phyloP scores from a whole-genome alignment of 164 flowering plant species.

The Umbellularia californica region DNA sequence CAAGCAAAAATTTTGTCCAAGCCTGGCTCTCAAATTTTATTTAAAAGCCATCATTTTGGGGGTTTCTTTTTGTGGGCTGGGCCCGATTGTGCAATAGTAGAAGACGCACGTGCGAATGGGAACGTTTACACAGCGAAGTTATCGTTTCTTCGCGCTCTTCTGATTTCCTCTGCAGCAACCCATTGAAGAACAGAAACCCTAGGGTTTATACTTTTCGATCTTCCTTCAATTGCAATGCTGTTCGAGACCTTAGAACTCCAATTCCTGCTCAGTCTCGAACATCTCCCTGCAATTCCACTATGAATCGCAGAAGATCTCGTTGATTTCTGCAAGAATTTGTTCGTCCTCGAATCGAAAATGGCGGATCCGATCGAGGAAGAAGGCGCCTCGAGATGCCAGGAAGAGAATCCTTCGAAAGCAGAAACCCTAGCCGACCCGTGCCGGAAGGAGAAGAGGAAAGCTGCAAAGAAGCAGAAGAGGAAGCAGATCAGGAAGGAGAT shows the following conservation, averaged over 20 bases:
- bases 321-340: not conserved
- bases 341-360: not conserved
- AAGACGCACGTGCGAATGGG: too few species aligned
- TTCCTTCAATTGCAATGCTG: not conserved
- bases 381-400: not conserved
- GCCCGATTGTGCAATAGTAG: too few species aligned
- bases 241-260: not conserved
- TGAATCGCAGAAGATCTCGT: not conserved
- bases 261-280: not conserved
- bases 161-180: too few species aligned
- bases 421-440: not conserved
- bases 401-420: not conserved
- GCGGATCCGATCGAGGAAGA: conserved; percentile 7
- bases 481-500: conserved; percentile 55
- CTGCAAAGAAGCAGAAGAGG: conserved; percentile 68
- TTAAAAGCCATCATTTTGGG: too few species aligned
- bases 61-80: too few species aligned
- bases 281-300: not conserved
- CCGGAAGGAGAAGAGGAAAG: conserved; percentile 72
- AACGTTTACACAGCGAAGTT: too few species aligned
- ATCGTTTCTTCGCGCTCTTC: too few species aligned
- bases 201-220: too few species aligned
- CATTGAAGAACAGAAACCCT: too few species aligned
- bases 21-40: too few species aligned
- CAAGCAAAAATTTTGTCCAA: too few species aligned